Evolutionary conservation across 2,329 filamentous ascomycete species (phyloP), one percentile per base, ranked within the genome.

Genomic region (Sclerotinia spermophila): DNA sequence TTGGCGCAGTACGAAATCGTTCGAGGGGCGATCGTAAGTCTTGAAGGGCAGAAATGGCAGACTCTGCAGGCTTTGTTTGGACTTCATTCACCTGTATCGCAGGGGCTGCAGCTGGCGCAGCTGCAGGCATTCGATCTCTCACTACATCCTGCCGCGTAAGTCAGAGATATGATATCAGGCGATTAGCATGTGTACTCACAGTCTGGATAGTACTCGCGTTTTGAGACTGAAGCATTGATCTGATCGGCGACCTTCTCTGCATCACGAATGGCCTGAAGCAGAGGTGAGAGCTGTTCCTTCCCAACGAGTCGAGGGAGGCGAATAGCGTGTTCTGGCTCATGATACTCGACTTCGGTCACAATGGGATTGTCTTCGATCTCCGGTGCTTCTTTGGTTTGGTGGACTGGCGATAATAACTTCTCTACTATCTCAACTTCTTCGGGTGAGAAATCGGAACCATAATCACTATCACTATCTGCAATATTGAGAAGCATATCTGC

Each of bases 1-100:
- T 90, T 0, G 93, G 93, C 70, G 86, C 89, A 1, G 88, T 89
- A 51, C 94, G 90, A 76, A 97, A 97, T 45, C 91, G 88, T 73
- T 93, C 86, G 2, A 97, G 82, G 0, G 94, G 94, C 13, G 89
- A 84, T 72, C 85, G 82, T 13, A 79, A 79, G 77, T 89, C 86
- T 21, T 74, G 73, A 15, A 35, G 44, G 24, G 69, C 51, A 17
- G 35, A 15, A 13, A 65, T 58, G 60, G 68, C 67, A 40, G 68
- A 45, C 69, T 45, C 44, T 55, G 58, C 19, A 8, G 45, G 33
- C 40, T 69, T 51, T 66, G 45, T 10, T 56, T 62, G 48, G 45
- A 51, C 15, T 40, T 67, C 70, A 40, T 53, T 35, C 3, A 38
- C 30, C 10, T 21, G 13, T 40, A 35, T 59, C 21, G 44, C 11